These are phyloP conservation scores for Arxiozyma heterogenica DNA, from an alignment of 1,139 yeast genomes.

Conservation along the genomic window DNA sequence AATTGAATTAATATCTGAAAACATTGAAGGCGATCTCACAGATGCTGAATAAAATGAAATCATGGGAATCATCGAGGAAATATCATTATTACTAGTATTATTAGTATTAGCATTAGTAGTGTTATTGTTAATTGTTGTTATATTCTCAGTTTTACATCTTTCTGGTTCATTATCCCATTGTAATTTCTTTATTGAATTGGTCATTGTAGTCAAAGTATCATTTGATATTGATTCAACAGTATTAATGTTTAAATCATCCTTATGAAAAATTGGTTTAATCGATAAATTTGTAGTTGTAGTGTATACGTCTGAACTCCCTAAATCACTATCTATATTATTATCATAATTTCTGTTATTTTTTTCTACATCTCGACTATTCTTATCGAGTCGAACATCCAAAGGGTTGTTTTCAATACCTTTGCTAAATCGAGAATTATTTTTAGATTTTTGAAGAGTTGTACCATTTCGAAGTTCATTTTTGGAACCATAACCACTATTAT, in stretches of 20 bases:
- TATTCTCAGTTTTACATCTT: slow-evolving; percentile 3
- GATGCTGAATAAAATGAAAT: slow-evolving; percentile 44
- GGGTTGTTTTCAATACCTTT: no score
- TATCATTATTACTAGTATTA: background rate
- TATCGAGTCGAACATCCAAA: background rate
- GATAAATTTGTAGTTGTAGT: slow-evolving; percentile 15
- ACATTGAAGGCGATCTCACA: slow-evolving; percentile 29
- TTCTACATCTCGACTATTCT: background rate
- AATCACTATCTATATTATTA: background rate
- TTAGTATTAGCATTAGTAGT: background rate
- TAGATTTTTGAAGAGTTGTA: background rate
- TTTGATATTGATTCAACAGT: background rate
- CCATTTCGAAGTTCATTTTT: background rate
- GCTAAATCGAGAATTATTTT: background rate
- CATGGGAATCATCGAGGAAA: slow-evolving; percentile 43
- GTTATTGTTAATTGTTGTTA: background rate
- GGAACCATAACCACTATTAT: background rate
- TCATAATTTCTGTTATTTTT: background rate
- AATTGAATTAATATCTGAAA: slow-evolving; percentile 29
- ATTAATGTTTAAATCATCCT: slow-evolving; percentile 3
- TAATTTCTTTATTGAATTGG: slow-evolving; percentile 2
- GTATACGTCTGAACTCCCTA: background rate
- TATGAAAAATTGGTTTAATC: slow-evolving; percentile 10
- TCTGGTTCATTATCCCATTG: slow-evolving; percentile 19
- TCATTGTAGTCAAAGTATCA: background rate